Evolutionary conservation across 2,329 filamentous ascomycete species (phyloP).

Genomic region (Fusarium dlaminii): DNA sequence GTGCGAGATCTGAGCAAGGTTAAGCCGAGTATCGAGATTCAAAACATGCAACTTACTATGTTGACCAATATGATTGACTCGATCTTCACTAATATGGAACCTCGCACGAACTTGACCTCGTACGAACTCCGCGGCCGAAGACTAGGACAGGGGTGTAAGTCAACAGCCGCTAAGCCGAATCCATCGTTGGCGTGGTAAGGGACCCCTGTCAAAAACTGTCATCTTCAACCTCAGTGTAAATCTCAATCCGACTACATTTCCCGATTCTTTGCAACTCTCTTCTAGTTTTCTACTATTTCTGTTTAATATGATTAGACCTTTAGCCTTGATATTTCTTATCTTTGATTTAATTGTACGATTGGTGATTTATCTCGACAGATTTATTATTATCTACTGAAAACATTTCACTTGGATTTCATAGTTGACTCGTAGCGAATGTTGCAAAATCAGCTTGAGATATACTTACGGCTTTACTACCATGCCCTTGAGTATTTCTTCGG

Average conservation of each 20-base stretch:
- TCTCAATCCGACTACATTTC: not conserved
- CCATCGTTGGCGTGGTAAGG: not conserved
- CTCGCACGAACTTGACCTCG: not conserved
- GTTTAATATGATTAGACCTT: not conserved
- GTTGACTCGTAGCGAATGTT: not conserved
- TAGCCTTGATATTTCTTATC: not conserved
- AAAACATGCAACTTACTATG: not conserved
- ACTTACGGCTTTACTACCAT: not conserved
- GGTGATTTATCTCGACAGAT: not conserved
- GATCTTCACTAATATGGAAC: not conserved
- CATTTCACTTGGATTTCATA: not conserved
- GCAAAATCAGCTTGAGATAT: not conserved
- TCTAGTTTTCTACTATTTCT: not conserved
- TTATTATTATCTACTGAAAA: not conserved
- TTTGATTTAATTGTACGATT: accelerated
- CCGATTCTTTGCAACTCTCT: not conserved
- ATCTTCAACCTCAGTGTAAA: not conserved
- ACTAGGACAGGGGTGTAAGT: not conserved
- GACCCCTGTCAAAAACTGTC: not conserved
- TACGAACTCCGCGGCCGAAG: not conserved
- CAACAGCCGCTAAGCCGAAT: not conserved
- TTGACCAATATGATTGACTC: not conserved
- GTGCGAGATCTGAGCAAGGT: not conserved
- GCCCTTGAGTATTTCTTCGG: not conserved
- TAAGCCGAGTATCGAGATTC: not conserved